A percentile compares a stretch with the other conserved stretches of the same genome.
Evolutionary conservation across 1,139 yeast genomes (phyloP).

Genomic region (Candida mesenterica): DNA sequence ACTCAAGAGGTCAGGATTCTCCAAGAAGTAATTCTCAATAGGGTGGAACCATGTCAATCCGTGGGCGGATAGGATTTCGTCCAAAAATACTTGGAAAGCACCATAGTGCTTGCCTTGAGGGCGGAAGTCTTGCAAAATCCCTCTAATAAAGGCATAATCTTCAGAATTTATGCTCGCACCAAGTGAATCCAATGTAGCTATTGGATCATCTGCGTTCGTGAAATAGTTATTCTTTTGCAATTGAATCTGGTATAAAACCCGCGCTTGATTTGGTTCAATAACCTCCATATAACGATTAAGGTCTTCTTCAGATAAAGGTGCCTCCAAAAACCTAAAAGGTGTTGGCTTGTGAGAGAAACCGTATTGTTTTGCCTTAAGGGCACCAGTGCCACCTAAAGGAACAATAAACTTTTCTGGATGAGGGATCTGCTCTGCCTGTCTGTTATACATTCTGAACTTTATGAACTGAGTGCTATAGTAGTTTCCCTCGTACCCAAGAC

Average conservation of each 20-base stretch:
- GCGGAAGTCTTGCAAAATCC: background rate
- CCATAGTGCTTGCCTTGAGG: slow-evolving; percentile 5
- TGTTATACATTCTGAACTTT: background rate
- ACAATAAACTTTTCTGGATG: background rate
- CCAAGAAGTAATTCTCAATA: slow-evolving; percentile 6
- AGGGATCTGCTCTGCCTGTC: background rate
- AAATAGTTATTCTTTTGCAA: slow-evolving; percentile 6
- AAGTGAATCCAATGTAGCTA: background rate
- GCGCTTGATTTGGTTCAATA: background rate
- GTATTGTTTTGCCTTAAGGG: background rate
- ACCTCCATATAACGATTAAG: background rate
- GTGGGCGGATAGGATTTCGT: slow-evolving; percentile 5
- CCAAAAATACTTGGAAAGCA: slow-evolving; percentile 8
- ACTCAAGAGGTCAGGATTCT: background rate
- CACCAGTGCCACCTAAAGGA: slow-evolving; percentile 1
- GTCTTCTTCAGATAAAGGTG: background rate
- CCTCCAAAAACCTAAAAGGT: background rate
- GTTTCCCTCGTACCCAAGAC: slow-evolving; percentile 1
- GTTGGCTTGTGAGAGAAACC: background rate
- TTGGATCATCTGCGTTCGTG: slow-evolving; percentile 4
- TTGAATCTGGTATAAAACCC: slow-evolving; percentile 6
- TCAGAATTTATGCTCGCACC: slow-evolving; percentile 1
- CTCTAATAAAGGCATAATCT: background rate
- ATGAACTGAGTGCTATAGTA: background rate
- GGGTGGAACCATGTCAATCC: slow-evolving; percentile 8